phyloP scores from a whole-genome alignment of 225 moss, liverwort and hornwort genomes.

The Physcomitrellopsis africana region DNA sequence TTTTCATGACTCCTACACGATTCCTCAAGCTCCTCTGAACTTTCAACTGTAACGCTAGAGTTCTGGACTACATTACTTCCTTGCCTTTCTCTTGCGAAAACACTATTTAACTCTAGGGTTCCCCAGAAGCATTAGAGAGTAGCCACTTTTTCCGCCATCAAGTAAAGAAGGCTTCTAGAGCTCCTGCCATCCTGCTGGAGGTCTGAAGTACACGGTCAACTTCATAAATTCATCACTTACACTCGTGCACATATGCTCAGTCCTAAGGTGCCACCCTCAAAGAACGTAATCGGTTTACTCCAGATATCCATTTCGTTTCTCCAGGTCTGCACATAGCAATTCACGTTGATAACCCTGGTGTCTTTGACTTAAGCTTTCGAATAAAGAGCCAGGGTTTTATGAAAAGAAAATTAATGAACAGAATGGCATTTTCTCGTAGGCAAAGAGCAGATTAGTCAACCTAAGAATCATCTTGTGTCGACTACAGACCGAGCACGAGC shows the following conservation, averaged over 20 bases:
- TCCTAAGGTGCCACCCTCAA: slow-evolving; percentile 5
- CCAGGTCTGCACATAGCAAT: slow-evolving; percentile 19
- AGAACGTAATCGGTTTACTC: background rate
- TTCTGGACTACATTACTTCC: slow-evolving; percentile 7
- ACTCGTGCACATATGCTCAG: background rate
- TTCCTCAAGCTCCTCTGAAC: slow-evolving; percentile 24
- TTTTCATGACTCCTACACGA: slow-evolving; percentile 13
- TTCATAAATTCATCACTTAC: slow-evolving; percentile 28
- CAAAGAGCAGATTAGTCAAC: background rate
- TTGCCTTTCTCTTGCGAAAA: slow-evolving; percentile 7
- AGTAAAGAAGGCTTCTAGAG: slow-evolving; percentile 13
- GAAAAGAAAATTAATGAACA: background rate
- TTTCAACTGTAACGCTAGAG: slow-evolving; percentile 13
- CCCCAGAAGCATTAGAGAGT: slow-evolving; percentile 26
- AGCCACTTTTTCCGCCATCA: slow-evolving; percentile 39
- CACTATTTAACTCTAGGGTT: slow-evolving; percentile 23
- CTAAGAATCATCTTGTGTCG: background rate
- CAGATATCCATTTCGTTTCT: background rate
- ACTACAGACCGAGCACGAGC: background rate
- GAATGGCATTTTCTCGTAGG: background rate
- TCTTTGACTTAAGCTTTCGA: background rate
- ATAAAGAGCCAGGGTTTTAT: background rate
- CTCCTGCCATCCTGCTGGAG: slow-evolving; percentile 26
- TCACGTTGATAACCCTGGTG: background rate
- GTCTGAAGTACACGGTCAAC: slow-evolving; percentile 15